Conservation (phyloP, 805 yeast genomes). For the Pichia phayaonensis region DNA sequence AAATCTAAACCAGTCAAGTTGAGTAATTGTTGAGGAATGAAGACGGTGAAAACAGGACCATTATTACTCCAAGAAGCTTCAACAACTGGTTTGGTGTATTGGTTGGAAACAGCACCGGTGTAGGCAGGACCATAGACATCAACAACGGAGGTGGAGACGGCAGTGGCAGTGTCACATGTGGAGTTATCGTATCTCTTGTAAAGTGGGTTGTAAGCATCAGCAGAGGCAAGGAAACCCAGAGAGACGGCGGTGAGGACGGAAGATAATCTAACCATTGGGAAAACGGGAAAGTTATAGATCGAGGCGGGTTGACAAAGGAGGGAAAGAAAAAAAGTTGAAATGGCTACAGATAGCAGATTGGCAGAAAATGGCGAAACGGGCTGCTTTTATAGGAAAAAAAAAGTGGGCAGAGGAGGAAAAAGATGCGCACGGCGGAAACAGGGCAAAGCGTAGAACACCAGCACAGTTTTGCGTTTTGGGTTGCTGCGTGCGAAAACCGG, state of each 20-base stretch:
- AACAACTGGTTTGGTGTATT: constrained; percentile 10
- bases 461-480: no score
- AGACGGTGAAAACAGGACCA: constrained; percentile 14
- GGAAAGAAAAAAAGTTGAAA: background rate
- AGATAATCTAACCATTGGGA: constrained; percentile 6
- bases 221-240: background rate
- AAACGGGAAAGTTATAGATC: constrained; percentile 6
- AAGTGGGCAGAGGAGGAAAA: background rate
- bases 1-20: constrained; percentile 8
- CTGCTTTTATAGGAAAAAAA: background rate
- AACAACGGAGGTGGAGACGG: constrained; percentile 9
- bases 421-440: no score
- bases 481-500: no score
- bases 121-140: constrained; percentile 10
- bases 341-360: no score
- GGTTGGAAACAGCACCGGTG: constrained; percentile 14
- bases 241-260: background rate
- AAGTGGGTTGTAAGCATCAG: background rate
- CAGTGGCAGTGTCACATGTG: background rate
- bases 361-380: background rate
- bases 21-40: constrained; percentile 11
- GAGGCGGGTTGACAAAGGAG: constrained; percentile 6
- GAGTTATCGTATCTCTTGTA: constrained; percentile 4
- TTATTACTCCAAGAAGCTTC: constrained; percentile 10
- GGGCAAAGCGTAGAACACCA: no score